phyloP scores from a whole-genome alignment of 257 asterid species.

The Rhazya stricta region DNA sequence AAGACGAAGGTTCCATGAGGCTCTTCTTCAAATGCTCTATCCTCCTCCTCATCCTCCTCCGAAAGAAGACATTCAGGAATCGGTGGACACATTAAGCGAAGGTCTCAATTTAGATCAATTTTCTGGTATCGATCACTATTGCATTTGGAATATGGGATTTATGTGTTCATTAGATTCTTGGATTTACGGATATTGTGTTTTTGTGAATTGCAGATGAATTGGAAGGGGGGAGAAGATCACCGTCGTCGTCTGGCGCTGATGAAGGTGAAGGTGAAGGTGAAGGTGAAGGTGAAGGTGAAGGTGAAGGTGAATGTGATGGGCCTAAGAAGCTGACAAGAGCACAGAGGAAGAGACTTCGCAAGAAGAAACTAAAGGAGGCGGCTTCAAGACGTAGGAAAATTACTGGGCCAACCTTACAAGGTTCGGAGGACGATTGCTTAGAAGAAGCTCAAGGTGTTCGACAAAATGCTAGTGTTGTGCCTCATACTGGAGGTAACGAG shows the following conservation, averaged over 20 bases:
- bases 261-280: slow-evolving; percentile 4
- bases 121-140: slow-evolving; percentile 31
- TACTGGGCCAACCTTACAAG: slow-evolving; percentile 57
- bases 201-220: slow-evolving; percentile 29
- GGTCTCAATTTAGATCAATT: slow-evolving; percentile 19
- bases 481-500: slow-evolving; percentile 2
- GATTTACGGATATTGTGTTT: neutral
- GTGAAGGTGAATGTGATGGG: slow-evolving; percentile 17
- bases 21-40: slow-evolving; percentile 61
- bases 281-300: slow-evolving; percentile 11
- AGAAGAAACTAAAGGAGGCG: slow-evolving; percentile 59
- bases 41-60: slow-evolving; percentile 59
- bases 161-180: neutral
- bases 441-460: slow-evolving; percentile 38
- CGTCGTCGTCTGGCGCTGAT: slow-evolving; percentile 26
- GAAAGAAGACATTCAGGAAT: slow-evolving; percentile 27
- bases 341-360: slow-evolving; percentile 69
- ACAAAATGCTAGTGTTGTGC: slow-evolving; percentile 32
- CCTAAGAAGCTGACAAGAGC: slow-evolving; percentile 58
- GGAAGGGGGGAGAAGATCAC: slow-evolving; percentile 28
- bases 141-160: neutral
- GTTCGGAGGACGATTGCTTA: neutral
- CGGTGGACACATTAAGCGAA: slow-evolving; percentile 10
- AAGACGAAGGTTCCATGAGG: slow-evolving; percentile 50
- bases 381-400: slow-evolving; percentile 42